A percentile compares a stretch with the other conserved stretches of the same genome.
phyloP scores from a whole-genome alignment of 1,284 basidiomycete genomes.

The Afroboletus lepidellus region DNA sequence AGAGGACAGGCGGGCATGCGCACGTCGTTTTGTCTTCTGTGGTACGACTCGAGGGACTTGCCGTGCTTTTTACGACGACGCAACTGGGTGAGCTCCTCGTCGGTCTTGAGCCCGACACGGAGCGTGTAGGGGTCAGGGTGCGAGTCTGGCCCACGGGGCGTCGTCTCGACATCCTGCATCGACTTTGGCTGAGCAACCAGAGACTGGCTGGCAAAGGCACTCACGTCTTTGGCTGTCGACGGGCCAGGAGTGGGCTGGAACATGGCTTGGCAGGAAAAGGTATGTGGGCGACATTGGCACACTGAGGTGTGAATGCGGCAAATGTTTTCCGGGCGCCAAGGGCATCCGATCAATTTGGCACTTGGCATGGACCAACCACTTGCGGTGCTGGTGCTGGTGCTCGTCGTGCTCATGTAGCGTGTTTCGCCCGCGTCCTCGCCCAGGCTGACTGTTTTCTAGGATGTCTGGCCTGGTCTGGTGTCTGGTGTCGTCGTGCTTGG shows the following conservation, averaged over 20 bases:
- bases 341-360: too few species aligned
- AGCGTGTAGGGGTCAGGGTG: slow-evolving; percentile 61
- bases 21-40: slow-evolving; percentile 82
- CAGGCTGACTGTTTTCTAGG: slow-evolving; percentile 33
- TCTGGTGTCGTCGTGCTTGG: slow-evolving; percentile 63
- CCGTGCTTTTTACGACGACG: slow-evolving; percentile 56
- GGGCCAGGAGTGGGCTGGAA: neutral
- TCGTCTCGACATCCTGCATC: slow-evolving; percentile 45
- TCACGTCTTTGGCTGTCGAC: slow-evolving; percentile 14
- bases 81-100: slow-evolving; percentile 58
- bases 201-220: too few species aligned
- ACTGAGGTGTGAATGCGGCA: neutral
- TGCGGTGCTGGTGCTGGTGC: slow-evolving; percentile 30
- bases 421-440: slow-evolving; percentile 3
- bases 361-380: slow-evolving; percentile 22
- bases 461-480: slow-evolving; percentile 58
- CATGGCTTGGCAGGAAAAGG: neutral
- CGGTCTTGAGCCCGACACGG: slow-evolving; percentile 53
- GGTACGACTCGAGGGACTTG: slow-evolving; percentile 68
- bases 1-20: slow-evolving; percentile 21
- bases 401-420: slow-evolving; percentile 46
- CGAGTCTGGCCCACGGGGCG: slow-evolving; percentile 28
- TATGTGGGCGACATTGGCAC: too few species aligned
- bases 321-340: too few species aligned
- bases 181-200: too few species aligned